Base-by-base conservation (phyloP, 345 rosid genomes). In the Bruguiera parviflora region DNA sequence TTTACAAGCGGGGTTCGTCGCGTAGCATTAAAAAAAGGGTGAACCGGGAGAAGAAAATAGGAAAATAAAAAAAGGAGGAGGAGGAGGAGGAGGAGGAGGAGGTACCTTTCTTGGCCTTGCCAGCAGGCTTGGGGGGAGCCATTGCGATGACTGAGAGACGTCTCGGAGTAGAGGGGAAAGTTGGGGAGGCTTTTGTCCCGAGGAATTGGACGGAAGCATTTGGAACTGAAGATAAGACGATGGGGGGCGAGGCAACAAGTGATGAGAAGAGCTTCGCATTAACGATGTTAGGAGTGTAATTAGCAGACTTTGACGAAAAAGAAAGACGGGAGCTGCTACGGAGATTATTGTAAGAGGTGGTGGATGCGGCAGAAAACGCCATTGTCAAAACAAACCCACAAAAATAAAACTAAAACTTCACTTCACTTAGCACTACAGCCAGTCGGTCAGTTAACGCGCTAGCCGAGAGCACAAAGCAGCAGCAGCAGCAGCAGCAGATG, bases 91-190 rank as follows among this genome's bases (percentile, higher is more conserved):
- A 1, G 8, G 8, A 32, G 35, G 59, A 63, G 29, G 24, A 53
- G 4, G n/a, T 22, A 88, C 97, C 97, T 83, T 91, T 94, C 79
- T 94, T 94, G 67, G 95, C 52, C 82, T 89, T 91, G 19, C 90
- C 93, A 27, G 88, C 89, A 13, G 93, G 87, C 65, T 94, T 94
- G 31, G 99, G 97, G 8, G 96, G 96, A 78, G 96, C 97, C 99
- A 95, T 95, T 81, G 99, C 96, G 49, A 81, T 79, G 71, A 91
- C 85, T 21, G 95, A 84, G 76, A 88, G 86, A 59, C 86, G 82
- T 65, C 87, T 81, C 8, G 88, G 84, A 19, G 84, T 58, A 33
- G 89, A 82, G 58, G 88, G 77, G 71, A 62, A 78, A 72, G 84
- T 84, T 25, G 84, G 83, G 37, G 84, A 33, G 49, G 71, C 83